Conservation (phyloP, 2,329 filamentous ascomycete species). For the Esteya vermicola region DNA sequence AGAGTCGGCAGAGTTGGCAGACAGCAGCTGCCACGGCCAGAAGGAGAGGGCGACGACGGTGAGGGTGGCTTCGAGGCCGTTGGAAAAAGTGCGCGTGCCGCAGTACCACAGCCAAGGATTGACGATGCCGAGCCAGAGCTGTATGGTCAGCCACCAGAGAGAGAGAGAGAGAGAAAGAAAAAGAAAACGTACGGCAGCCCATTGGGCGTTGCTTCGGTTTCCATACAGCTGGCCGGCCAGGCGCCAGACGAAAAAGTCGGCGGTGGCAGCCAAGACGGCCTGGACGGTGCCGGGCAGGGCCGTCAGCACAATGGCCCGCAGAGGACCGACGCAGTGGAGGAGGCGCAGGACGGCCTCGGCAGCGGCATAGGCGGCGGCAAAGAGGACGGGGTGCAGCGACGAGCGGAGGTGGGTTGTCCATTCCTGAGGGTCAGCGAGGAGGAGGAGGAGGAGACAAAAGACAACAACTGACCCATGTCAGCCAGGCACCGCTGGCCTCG, state of each 20-base stretch:
- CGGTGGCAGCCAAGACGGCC: slow-evolving; percentile 59
- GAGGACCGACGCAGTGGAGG: slow-evolving; percentile 36
- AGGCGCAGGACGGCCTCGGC: slow-evolving; percentile 41
- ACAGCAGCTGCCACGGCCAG: slow-evolving; percentile 73
- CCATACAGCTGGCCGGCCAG: slow-evolving; percentile 65
- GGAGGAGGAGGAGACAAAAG: neutral
- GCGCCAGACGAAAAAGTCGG: slow-evolving; percentile 81
- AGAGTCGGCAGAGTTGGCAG: slow-evolving; percentile 15
- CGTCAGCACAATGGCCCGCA: slow-evolving; percentile 53
- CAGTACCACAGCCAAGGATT: slow-evolving; percentile 97
- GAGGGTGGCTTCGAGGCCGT: slow-evolving; percentile 81
- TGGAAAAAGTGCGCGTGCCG: slow-evolving; percentile 85
- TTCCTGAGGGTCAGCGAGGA: slow-evolving; percentile 48
- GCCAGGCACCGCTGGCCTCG: slow-evolving; percentile 62
- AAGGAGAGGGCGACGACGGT: slow-evolving; percentile 65
- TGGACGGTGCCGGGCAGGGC: slow-evolving; percentile 63
- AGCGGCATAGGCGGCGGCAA: slow-evolving; percentile 58
- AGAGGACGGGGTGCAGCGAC: slow-evolving; percentile 79
- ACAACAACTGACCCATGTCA: slow-evolving; percentile 70
- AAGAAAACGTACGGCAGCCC: slow-evolving; percentile 50
- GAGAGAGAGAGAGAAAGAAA: neutral
- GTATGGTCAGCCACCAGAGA: neutral
- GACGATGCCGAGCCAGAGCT: slow-evolving; percentile 57
- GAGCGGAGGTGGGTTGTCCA: slow-evolving; percentile 81
- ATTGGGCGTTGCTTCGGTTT: slow-evolving; percentile 43